Base-by-base conservation (phyloP, 257 asterid genomes). In the Forsythia viridissima region DNA sequence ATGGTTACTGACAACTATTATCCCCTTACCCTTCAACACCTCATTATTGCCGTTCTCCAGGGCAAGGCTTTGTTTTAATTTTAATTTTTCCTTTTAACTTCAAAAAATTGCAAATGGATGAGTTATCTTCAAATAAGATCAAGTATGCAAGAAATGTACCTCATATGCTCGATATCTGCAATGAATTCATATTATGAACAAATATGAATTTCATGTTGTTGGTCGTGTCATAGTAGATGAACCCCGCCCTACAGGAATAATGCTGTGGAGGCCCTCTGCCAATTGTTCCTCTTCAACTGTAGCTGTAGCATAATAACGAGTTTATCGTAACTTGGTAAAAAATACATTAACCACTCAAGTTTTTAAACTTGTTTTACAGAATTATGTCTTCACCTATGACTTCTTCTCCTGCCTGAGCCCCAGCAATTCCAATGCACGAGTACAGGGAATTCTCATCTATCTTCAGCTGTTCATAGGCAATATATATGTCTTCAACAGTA, bases 401-500 rank as follows among this genome's bases (percentile, higher is more conserved):
- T 3, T 80, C 92, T 85, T 93, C 93, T 65, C 97, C 98, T 77
- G 94, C 94, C 83, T 93, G 94, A 77, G 91, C 71, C 48, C 99
- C 98, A 66, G 98, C 96, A 83, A 96, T 48, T 57, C 99, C 98
- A 63, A 92, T 91, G 93, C 99, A 96, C 40, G 98, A 93, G 90
- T 79, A 96, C 83, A 96, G 76, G 81, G 96, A 92, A 70, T 82
- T 83, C 59, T 96, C 99, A 65, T 96, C 97, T 77, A 89, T 91
- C 92, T 86, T 92, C 90, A 96, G 80, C 74, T 96, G 94, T 74
- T 91, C 95, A 67, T 96, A 93, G 6, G 96, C 99, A 84, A 86
- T 83, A 74, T 92, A 93, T 81, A 93, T 77, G 74, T 96, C 98
- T 80, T 83, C 96, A 57, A 96, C 77, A n/a, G 93, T 88, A 61